These are phyloP conservation scores for Metarhizium brunneum DNA, from an alignment of 2,329 filamentous ascomycete species.

Conservation along the genomic window DNA sequence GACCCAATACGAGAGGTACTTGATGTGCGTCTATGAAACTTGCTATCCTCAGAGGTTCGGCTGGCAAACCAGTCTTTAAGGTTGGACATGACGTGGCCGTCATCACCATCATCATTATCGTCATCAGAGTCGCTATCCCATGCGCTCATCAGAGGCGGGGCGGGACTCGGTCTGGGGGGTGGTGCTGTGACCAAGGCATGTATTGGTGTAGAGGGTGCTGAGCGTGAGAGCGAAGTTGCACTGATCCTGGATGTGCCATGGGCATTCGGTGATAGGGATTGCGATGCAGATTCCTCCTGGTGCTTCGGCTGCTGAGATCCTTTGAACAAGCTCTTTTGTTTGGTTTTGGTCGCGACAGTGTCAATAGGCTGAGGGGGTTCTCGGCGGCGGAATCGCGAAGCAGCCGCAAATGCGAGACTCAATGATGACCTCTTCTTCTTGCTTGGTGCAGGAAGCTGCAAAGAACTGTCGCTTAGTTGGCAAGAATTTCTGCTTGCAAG, in stretches of 20 bases:
- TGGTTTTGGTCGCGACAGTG: not conserved
- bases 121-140: slow-evolving; percentile 24
- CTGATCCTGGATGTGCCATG: not conserved
- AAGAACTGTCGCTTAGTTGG: not conserved
- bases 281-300: not conserved
- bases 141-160: slow-evolving; percentile 15
- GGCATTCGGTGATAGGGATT: not conserved
- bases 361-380: slow-evolving; percentile 11
- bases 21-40: not conserved
- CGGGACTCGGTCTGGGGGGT: slow-evolving; percentile 5
- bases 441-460: not conserved
- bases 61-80: slow-evolving; percentile 9
- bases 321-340: not conserved
- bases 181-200: not conserved
- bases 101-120: slow-evolving; percentile 18
- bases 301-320: not conserved
- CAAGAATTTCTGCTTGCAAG: slow-evolving; percentile 15
- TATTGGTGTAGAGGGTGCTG: not conserved
- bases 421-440: slow-evolving; percentile 11
- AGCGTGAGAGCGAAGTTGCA: not conserved
- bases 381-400: slow-evolving; percentile 18
- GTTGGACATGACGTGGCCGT: slow-evolving; percentile 6
- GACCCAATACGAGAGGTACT: slow-evolving; percentile 5
- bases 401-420: slow-evolving; percentile 16
- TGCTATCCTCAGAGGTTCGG: slow-evolving; percentile 2